phyloP scores from a whole-genome alignment of 2,329 filamentous ascomycete genomes.

The Sclerotinia glacialis region DNA sequence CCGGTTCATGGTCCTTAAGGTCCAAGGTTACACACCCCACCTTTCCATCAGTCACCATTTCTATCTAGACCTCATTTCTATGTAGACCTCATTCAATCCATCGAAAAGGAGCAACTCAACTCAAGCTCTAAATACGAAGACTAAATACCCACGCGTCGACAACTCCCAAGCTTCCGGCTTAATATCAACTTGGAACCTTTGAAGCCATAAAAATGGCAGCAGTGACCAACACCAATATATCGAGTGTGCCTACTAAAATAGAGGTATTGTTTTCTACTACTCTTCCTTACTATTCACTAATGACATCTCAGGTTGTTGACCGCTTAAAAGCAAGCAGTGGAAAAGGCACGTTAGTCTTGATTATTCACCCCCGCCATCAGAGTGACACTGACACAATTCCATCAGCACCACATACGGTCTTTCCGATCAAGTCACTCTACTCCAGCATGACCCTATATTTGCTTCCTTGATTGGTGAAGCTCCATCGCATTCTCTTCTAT shows the following conservation, averaged over 20 bases:
- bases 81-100: background rate
- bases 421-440: slow-evolving; percentile 39
- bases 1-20: background rate
- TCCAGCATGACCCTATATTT: slow-evolving; percentile 43
- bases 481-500: slow-evolving; percentile 43
- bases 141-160: background rate
- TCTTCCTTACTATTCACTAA: background rate
- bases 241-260: slow-evolving; percentile 16
- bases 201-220: slow-evolving; percentile 19
- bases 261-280: slow-evolving; percentile 5
- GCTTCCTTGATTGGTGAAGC: slow-evolving; percentile 39
- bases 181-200: background rate
- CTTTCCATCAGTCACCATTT: background rate
- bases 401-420: slow-evolving; percentile 27
- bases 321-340: slow-evolving; percentile 11
- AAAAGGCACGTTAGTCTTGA: background rate
- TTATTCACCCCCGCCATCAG: background rate
- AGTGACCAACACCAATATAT: slow-evolving; percentile 22
- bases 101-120: background rate
- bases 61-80: background rate
- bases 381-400: slow-evolving; percentile 21
- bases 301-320: background rate
- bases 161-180: background rate
- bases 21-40: background rate
- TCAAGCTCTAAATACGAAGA: background rate